Evolutionary conservation across 148 eudicot genomes (phyloP), one percentile per base, ranked within the genome.

Genomic region (Rhododendron molle): DNA sequence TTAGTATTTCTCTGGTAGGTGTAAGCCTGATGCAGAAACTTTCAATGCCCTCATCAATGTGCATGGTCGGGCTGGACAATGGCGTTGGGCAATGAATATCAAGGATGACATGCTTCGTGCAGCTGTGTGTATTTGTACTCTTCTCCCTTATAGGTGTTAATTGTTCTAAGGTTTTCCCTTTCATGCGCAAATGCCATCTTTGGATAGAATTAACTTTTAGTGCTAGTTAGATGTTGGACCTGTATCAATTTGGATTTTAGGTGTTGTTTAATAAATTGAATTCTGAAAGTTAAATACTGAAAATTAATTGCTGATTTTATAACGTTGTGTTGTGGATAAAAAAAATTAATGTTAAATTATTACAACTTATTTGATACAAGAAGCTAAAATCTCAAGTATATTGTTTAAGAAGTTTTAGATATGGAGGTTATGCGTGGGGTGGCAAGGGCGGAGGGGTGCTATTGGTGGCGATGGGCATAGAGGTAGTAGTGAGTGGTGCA

Each of bases 51-150:
- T 96, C 80, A 96, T 96, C 87, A 92, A 92, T 89, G 95, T 89
- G 43, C 98, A 96, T 89, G 99, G 98, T 52, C 94, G 97, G 92
- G 94, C 92, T 87, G 98, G 97, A 88, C 98, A 96, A 89, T 94
- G 98, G 98, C 98, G 98, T 82, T 97, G 99, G 99, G 97, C 94
- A 36, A 88, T 90, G 90, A 96, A 95, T 89, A 95, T 96, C 83
- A 94, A 95, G 98, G 97, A 94, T 87, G 99, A 94, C 90, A 96
- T 96, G 99, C 98, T 96, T 62, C 94, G 94, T 82, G 99, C 97
- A 56, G 96, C 98, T 91, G 99, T 96, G 91, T 86, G 99, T 96
- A 91, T 85, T 81, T 90, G 73, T 80, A 85, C 72, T 85, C 90
- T 83, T 92, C 85, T 89, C 87, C 76, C 86, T 81, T 87, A 84